phyloP scores from a whole-genome alignment of 2,329 filamentous ascomycete genomes.

The Hypomyces rosellus region DNA sequence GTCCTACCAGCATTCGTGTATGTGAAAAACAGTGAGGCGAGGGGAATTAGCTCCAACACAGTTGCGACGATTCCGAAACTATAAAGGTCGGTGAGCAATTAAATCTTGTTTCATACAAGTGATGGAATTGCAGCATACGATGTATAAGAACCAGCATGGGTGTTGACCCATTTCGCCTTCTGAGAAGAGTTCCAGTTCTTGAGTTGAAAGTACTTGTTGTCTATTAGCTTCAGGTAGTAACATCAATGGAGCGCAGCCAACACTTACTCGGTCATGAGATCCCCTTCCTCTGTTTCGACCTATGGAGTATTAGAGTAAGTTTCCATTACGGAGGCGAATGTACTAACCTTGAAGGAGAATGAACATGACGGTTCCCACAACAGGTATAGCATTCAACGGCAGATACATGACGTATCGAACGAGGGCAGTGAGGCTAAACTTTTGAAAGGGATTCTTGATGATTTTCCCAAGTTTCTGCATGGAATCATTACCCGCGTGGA shows the following conservation, averaged over 20 bases:
- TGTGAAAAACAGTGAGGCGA: conserved; percentile 75
- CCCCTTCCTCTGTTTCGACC: conserved; percentile 42
- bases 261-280: conserved; percentile 49
- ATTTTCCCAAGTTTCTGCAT: conserved; percentile 52
- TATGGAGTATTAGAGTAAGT: conserved; percentile 15
- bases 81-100: conserved; percentile 12
- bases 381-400: conserved; percentile 86
- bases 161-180: conserved; percentile 61
- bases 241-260: no score
- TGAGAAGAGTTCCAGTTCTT: conserved; percentile 70
- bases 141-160: conserved; percentile 70
- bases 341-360: conserved; percentile 63
- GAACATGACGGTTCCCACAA: conserved; percentile 79
- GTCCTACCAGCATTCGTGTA: conserved; percentile 72
- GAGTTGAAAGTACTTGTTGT: conserved; percentile 73
- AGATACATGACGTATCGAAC: conserved; percentile 79
- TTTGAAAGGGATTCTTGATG: conserved; percentile 51
- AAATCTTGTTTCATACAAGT: not conserved
- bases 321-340: no score
- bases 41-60: conserved; percentile 75
- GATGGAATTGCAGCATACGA: conserved; percentile 48
- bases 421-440: conserved; percentile 55
- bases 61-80: conserved; percentile 73
- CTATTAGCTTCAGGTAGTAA: conserved; percentile 8
- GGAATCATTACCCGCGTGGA: conserved; percentile 56